Base-by-base conservation (phyloP, 768 basidiomycete species). In the Trametes coccinea region DNA sequence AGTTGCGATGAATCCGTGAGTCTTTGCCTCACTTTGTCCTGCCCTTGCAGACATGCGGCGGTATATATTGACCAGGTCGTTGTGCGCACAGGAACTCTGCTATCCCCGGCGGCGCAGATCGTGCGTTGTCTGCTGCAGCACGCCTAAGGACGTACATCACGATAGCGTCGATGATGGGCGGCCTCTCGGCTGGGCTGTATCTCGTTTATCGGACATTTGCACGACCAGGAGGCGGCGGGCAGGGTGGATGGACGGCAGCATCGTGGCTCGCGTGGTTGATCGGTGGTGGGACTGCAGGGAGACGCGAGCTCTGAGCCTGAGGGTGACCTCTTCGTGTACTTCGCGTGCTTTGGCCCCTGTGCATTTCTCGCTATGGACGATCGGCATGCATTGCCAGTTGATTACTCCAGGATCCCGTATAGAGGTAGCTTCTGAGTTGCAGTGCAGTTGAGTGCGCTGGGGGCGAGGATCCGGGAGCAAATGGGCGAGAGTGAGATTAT, bases 1-100 rank as follows among this genome's bases (percentile, higher is more conserved):
- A 60, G 87, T 93, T 69, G 93, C 92, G 6, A 86, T 93, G 82
- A 87, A 88, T 59, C 93, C 93, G 93, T 95, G 55, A 29, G 61
- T 61, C 34, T 9, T 16, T 43, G 41, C 41, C 16, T 22, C 30
- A 39, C 41, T 31, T 31, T 30, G 13, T 27, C 30, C 48, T 49
- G 47, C 43, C 11, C 22, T 57, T 50, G 22, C 33, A 50, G 22
- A 39, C 53, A 16, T 45, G 55, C 14, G 10, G 41, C 14, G 41
- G 17, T 39, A 39, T 43, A 37, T 54, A 44, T 49, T 67, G 62
- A 67, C 61, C 10, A 50, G 27, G 44, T 17, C 59, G 41, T 47
- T 39, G 52, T 56, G 31, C 39, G 34, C 37, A 52, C 61, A 72
- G 72, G 37, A 69, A 70, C 57, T 72, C 70, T 66, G 61, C 64